A percentile compares a stretch with the other conserved stretches of the same genome.
These are phyloP conservation scores for Euphorbia tirucalli DNA, from an alignment of 345 rosid species.

Conservation along the genomic window DNA sequence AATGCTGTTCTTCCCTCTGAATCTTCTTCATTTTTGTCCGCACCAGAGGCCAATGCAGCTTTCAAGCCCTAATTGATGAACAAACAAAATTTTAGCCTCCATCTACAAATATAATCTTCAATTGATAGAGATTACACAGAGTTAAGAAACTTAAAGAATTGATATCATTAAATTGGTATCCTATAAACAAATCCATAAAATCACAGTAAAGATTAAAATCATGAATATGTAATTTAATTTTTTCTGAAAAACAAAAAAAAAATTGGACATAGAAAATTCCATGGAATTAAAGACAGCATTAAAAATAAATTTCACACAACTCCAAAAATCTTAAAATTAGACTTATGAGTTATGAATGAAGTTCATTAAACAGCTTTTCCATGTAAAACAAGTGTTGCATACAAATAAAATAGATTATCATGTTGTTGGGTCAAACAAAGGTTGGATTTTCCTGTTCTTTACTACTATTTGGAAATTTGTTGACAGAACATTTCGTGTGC, in stretches of 20 bases:
- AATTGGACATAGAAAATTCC: not conserved
- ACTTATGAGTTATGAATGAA: not conserved
- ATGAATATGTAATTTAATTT: not conserved
- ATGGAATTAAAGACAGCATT: not conserved
- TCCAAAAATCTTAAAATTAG: not conserved
- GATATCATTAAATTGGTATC: not conserved
- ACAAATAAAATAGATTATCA: not conserved
- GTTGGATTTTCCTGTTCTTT: not conserved
- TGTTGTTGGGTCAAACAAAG: not conserved
- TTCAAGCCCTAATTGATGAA: slow-evolving; percentile 62
- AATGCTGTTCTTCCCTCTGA: slow-evolving; percentile 97
- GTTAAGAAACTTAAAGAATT: not conserved
- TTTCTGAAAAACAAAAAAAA: not conserved
- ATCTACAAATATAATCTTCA: not conserved
- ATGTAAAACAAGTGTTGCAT: not conserved
- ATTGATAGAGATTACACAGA: not conserved
- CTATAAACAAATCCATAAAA: not conserved
- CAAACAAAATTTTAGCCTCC: not conserved
- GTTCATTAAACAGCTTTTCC: not conserved
- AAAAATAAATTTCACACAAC: too few relatives aligned
- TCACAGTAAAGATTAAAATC: not conserved
- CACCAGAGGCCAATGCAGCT: slow-evolving; percentile 77
- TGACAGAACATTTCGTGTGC: not conserved
- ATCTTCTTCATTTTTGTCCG: slow-evolving; percentile 93
- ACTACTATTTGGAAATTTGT: not conserved